These are phyloP conservation scores for Arachis stenosperma DNA, from an alignment of 306 rosid genomes.

Conservation along the genomic window DNA sequence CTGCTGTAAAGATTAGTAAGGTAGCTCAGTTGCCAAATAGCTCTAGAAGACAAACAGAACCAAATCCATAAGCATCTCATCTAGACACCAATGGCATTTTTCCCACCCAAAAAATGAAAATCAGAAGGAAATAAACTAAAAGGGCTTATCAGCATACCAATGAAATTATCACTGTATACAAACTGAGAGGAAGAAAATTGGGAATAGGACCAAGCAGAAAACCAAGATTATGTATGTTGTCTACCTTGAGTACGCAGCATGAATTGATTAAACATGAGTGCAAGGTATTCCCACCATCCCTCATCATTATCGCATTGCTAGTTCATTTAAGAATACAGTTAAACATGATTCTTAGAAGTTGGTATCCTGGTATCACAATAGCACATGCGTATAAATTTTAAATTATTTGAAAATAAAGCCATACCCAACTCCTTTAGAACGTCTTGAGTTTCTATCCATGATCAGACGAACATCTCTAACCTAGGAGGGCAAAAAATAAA, in stretches of 20 bases:
- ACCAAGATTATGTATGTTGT: conserved; percentile 78
- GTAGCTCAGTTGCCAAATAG: conserved; percentile 14
- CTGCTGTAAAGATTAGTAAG: conserved; percentile 9
- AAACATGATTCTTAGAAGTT: conserved; percentile 70
- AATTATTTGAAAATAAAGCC: conserved; percentile 42
- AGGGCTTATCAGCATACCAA: conserved; percentile 49
- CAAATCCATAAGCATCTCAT: conserved; percentile 29
- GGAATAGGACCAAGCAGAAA: conserved; percentile 58
- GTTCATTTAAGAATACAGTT: conserved; percentile 97
- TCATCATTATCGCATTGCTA: conserved; percentile 98
- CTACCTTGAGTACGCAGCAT: conserved; percentile 92
- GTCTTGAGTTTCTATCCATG: conserved; percentile 98
- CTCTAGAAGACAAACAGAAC: background rate
- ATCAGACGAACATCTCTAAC: conserved; percentile 98
- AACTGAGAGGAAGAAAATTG: conserved; percentile 55
- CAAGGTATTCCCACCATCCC: conserved; percentile 98
- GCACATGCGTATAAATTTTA: conserved; percentile 46
- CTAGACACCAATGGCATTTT: background rate
- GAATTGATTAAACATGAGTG: conserved; percentile 99
- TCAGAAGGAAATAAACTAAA: conserved; percentile 41
- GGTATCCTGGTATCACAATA: conserved; percentile 54
- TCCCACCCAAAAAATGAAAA: background rate
- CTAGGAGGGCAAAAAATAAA: conserved; percentile 47
- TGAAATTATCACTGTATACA: conserved; percentile 49
- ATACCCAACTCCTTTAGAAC: conserved; percentile 99